Conservation (phyloP, 2,329 filamentous ascomycete genomes). For the Hypoxylon sp. region DNA sequence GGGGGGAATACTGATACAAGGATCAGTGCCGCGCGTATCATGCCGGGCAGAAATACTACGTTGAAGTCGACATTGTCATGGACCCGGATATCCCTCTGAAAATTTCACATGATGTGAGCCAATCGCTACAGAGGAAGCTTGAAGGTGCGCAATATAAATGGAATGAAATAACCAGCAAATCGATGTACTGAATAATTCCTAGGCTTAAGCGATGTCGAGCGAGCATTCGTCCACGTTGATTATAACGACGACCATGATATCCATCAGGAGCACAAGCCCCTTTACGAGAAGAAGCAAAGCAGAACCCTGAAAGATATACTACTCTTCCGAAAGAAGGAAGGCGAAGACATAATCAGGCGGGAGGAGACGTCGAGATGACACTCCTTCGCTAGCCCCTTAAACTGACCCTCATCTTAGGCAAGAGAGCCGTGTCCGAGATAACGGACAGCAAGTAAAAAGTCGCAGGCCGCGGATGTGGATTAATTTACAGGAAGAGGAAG, state of each 20-base stretch:
- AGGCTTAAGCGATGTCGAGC: constrained; percentile 57
- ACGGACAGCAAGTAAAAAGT: background rate
- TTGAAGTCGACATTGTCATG: constrained; percentile 75
- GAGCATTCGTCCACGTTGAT: constrained; percentile 64
- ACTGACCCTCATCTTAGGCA: background rate
- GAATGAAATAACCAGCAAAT: background rate
- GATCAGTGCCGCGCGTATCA: constrained; percentile 70
- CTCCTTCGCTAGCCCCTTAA: background rate
- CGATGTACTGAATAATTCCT: constrained; percentile 21
- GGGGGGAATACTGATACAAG: constrained; percentile 19
- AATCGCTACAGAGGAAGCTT: constrained; percentile 72
- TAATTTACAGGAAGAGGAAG: background rate
- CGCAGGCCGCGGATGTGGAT: constrained; percentile 1
- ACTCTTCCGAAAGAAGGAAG: constrained; percentile 51
- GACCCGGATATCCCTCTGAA: constrained; percentile 68
- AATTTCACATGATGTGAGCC: constrained; percentile 72
- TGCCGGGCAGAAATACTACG: constrained; percentile 73
- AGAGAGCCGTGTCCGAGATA: background rate
- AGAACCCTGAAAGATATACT: constrained; percentile 57
- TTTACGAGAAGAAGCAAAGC: constrained; percentile 56
- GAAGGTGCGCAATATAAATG: constrained; percentile 59
- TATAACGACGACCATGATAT: constrained; percentile 61
- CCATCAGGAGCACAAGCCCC: constrained; percentile 61
- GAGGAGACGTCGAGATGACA: constrained; percentile 24
- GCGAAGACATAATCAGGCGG: constrained; percentile 28